Evolutionary conservation across 768 basidiomycete species (phyloP), one percentile per base, ranked within the genome.

Genomic region (Boletus coccyginus): DNA sequence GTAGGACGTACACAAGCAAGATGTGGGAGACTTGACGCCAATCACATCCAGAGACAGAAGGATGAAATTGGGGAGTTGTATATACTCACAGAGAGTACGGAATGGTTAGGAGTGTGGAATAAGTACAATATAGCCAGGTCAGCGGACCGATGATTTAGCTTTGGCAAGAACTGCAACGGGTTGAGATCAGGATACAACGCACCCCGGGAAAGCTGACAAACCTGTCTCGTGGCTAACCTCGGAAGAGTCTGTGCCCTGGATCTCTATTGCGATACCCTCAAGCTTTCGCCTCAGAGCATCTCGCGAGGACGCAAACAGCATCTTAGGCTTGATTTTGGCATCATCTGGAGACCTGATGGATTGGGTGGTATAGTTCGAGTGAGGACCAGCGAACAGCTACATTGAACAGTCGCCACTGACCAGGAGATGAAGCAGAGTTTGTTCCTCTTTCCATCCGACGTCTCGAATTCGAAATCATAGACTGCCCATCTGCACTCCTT

Each of bases 251-350:
- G 90, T 94, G 53, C 82, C 95, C 74, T 98, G 95, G 59, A 98
- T 81, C 74, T 98, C 94, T 47, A 82, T 59, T 2, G 82, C 77
- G 66, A 97, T 81, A 43, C 95, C 96, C n/a, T 82, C 83, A 21
- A 98, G 82, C 32, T 78, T 66, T 56, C 81, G 82, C 67, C 84
- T 83, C 53, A 99, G 74, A 7, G 87, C 88, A 14, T 93, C 90
- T 70, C 86, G 89, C 50, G 96, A 98, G 24, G 92, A 86, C n/a
- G 96, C 89, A 73, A 82, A 90, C 64, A 97, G 68, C 95, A 98
- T 98, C 88, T 95, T 98, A 69, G 81, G 74, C 77, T 86, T 94
- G 72, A 96, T 78, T 78, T 84, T 90, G 43, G 94, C 86, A 21
- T 69, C 71, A 65, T 97, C 94, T 58, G 97, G 95, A 17, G 86